phyloP scores from a whole-genome alignment of 1,284 basidiomycete genomes.

The Puccinia hordei region DNA sequence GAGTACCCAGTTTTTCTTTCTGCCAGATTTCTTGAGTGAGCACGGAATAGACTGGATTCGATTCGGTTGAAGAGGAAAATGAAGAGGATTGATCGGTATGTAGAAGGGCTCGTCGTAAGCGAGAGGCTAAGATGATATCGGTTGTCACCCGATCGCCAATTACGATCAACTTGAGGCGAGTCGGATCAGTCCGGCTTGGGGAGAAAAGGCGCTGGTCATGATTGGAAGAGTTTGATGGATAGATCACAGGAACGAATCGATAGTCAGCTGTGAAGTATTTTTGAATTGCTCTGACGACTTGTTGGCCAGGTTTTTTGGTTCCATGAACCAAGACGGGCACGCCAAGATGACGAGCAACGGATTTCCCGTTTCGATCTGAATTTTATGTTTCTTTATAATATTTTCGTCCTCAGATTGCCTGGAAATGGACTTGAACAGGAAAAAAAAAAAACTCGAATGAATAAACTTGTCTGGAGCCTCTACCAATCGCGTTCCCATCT shows the following conservation, averaged over 20 bases:
- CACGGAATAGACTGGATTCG: conserved; percentile 16
- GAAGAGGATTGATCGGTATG: not conserved
- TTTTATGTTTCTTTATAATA: too few relatives aligned
- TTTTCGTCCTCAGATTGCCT: too few relatives aligned
- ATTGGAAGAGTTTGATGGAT: not conserved
- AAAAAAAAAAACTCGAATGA: too few relatives aligned
- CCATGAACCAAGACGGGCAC: conserved; percentile 31
- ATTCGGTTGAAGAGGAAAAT: not conserved
- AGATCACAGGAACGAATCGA: conserved; percentile 4
- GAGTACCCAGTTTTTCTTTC: conserved; percentile 24
- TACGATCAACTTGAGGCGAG: conserved; percentile 27
- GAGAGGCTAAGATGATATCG: conserved; percentile 35
- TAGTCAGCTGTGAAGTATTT: conserved; percentile 13
- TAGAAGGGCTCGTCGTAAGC: conserved; percentile 12
- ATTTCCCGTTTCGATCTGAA: not conserved
- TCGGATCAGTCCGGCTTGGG: not conserved
- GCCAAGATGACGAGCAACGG: conserved; percentile 27
- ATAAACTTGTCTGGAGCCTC: too few relatives aligned
- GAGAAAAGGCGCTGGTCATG: not conserved
- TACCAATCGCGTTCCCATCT: too few relatives aligned
- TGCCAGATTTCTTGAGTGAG: conserved; percentile 26
- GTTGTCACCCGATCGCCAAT: conserved; percentile 38
- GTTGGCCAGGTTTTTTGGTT: conserved; percentile 18
- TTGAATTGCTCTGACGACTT: conserved; percentile 21
- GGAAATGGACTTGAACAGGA: too few relatives aligned